Conservation (phyloP, 805 yeast genomes). For the Kazachstania taianensis region DNA sequence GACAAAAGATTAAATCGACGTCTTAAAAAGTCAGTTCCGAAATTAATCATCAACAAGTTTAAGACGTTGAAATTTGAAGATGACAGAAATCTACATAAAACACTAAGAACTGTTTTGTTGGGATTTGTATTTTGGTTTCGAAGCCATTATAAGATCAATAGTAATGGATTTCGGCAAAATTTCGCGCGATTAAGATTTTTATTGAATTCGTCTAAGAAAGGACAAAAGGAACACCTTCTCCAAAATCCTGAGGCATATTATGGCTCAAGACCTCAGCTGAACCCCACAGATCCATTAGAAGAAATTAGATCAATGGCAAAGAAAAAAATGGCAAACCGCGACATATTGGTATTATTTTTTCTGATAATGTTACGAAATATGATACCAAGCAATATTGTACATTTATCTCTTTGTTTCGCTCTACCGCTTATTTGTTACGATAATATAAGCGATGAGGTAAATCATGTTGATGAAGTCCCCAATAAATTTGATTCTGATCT, state of each 20-base stretch:
- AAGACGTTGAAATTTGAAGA: constrained; percentile 4
- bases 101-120: constrained; percentile 12
- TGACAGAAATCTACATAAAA: background rate
- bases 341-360: constrained; percentile 16
- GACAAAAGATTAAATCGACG: constrained; percentile 16
- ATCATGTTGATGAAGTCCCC: constrained; percentile 7
- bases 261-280: constrained; percentile 13
- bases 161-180: constrained; percentile 23
- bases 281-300: constrained; percentile 3
- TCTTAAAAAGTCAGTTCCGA: constrained; percentile 18
- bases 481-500: constrained; percentile 21
- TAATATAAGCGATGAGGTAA: background rate
- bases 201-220: background rate
- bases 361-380: constrained; percentile 14
- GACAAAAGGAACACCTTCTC: constrained; percentile 5
- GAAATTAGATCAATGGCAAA: constrained; percentile 15
- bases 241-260: constrained; percentile 11
- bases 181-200: constrained; percentile 6
- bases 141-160: constrained; percentile 17
- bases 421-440: constrained; percentile 16
- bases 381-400: constrained; percentile 2
- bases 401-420: constrained; percentile 16
- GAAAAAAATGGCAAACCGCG: constrained; percentile 17
- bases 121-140: constrained; percentile 23
- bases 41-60: constrained; percentile 15